phyloP scores from a whole-genome alignment of 257 asterid genomes.

The Ocimum tenuiflorum region DNA sequence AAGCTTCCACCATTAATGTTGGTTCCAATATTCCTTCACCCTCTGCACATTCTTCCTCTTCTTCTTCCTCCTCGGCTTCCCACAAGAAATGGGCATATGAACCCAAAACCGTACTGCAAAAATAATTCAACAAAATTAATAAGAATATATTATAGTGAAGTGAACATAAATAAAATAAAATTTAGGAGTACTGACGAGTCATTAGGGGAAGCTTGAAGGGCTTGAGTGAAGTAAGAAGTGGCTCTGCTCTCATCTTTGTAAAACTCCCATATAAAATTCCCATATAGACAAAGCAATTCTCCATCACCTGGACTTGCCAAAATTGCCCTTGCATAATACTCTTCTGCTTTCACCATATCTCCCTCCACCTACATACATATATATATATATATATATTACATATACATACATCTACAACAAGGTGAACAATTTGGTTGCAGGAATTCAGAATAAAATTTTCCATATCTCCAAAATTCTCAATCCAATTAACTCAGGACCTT shows the following conservation, averaged over 20 bases:
- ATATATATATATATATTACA: neutral
- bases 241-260: slow-evolving; percentile 57
- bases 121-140: neutral
- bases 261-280: slow-evolving; percentile 58
- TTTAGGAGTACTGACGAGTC: slow-evolving; percentile 53
- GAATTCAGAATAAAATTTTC: too few species aligned
- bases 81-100: slow-evolving; percentile 69
- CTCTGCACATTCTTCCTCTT: slow-evolving; percentile 26
- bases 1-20: slow-evolving; percentile 17
- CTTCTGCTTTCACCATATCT: slow-evolving; percentile 59
- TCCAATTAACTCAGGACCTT: too few species aligned
- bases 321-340: slow-evolving; percentile 66
- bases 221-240: slow-evolving; percentile 51
- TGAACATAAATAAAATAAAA: too few species aligned
- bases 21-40: slow-evolving; percentile 23
- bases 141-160: too few species aligned
- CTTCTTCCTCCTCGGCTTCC: slow-evolving; percentile 50
- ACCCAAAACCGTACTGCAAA: slow-evolving; percentile 53
- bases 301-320: slow-evolving; percentile 65
- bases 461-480: too few species aligned
- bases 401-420: too few species aligned
- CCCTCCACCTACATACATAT: slow-evolving; percentile 43
- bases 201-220: slow-evolving; percentile 57
- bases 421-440: too few species aligned
- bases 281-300: slow-evolving; percentile 55